These are phyloP conservation scores for Carex sylvatica DNA, from an alignment of 202 grass and related monocot species.

Conservation along the genomic window DNA sequence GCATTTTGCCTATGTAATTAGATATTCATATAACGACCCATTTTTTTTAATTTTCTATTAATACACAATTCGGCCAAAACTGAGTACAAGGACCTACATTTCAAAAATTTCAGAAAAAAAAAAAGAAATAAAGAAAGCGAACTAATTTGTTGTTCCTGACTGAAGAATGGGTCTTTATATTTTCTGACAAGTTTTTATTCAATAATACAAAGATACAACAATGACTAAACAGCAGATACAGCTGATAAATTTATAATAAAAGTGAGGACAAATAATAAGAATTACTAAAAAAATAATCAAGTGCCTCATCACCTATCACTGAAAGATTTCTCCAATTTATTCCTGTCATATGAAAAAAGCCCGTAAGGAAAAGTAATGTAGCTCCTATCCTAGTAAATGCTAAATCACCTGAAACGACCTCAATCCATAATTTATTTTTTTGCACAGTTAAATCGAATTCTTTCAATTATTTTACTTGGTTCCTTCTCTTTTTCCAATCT, in stretches of 20 bases:
- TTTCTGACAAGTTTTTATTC: slow-evolving; percentile 2
- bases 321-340: not conserved
- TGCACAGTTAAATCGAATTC: not conserved
- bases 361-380: not conserved
- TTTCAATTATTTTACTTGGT: not conserved
- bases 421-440: not conserved
- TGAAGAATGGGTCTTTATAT: not conserved
- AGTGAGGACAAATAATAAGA: not conserved
- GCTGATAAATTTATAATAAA: not conserved
- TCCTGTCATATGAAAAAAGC: slow-evolving; percentile 10
- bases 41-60: too few relatives aligned
- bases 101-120: too few relatives aligned
- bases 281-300: not conserved
- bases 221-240: slow-evolving; percentile 8
- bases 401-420: not conserved
- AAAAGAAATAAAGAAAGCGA: not conserved
- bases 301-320: not conserved
- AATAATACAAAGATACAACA: not conserved
- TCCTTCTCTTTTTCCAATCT: not conserved
- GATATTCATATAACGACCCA: too few relatives aligned
- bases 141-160: not conserved
- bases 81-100: not conserved
- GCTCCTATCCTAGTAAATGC: not conserved
- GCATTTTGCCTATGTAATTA: too few relatives aligned
- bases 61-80: not conserved